A percentile compares a stretch with the other conserved stretches of the same genome.
phyloP scores from a whole-genome alignment of 192 early-diverging fungal genomes.

The Linnemannia zychae region DNA sequence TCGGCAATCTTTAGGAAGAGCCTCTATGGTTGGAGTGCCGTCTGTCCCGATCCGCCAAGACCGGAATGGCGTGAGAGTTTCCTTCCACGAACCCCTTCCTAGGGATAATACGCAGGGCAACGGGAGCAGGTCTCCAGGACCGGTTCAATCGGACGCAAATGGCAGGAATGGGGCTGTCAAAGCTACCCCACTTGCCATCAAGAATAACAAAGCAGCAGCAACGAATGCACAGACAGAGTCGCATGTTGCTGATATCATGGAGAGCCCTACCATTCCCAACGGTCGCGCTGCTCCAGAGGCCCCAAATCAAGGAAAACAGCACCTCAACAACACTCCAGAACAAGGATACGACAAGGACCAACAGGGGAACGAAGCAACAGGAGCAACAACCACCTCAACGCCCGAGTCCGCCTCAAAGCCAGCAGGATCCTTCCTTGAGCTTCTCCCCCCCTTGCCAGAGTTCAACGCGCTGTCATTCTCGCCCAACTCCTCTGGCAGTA shows the following conservation, averaged over 20 bases:
- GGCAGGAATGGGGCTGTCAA: slow-evolving; percentile 1
- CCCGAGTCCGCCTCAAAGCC: background rate
- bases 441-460: slow-evolving; percentile 20
- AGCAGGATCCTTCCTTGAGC: background rate
- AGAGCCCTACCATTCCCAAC: slow-evolving; percentile 22
- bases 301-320: background rate
- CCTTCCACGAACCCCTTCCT: slow-evolving; percentile 25
- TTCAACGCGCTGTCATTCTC: slow-evolving; percentile 19
- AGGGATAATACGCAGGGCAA: slow-evolving; percentile 18
- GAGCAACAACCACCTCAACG: background rate
- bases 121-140: background rate
- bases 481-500: slow-evolving; percentile 3
- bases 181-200: background rate
- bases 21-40: slow-evolving; percentile 28
- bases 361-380: background rate
- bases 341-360: slow-evolving; percentile 10
- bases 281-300: background rate
- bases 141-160: background rate
- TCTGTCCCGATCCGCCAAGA: slow-evolving; percentile 44
- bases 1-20: slow-evolving; percentile 41
- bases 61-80: slow-evolving; percentile 29
- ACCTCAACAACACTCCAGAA: background rate
- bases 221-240: background rate
- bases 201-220: slow-evolving; percentile 1
- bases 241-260: background rate